These are phyloP conservation scores for Colletotrichum sp. DNA, from an alignment of 2,329 filamentous ascomycete genomes.

Conservation along the genomic window DNA sequence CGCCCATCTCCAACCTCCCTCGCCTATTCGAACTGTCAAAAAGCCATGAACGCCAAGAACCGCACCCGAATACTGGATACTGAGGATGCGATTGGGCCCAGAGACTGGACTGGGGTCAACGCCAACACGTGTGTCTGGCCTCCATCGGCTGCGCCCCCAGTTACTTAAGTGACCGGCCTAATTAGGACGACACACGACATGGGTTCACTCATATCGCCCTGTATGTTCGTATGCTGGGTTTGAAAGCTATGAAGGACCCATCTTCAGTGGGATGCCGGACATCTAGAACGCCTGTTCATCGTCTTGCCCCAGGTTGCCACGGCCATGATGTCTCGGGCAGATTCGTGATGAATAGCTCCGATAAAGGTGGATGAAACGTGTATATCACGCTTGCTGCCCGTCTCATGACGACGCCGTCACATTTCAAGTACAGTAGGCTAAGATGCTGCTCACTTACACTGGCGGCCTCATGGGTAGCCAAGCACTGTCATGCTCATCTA, in stretches of 20 bases:
- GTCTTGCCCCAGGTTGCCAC: not conserved
- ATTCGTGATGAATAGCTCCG: not conserved
- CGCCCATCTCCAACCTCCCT: not conserved
- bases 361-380: not conserved
- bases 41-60: not conserved
- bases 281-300: not conserved
- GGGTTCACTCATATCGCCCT: not conserved
- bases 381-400: not conserved
- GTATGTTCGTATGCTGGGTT: not conserved
- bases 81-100: slow-evolving; percentile 13
- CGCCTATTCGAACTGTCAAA: not conserved
- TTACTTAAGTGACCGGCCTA: not conserved
- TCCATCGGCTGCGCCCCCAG: slow-evolving; percentile 5
- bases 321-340: not conserved
- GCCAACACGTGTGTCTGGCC: not conserved
- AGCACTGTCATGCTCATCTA: not conserved
- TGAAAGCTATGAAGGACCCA: not conserved
- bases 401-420: not conserved
- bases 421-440: not conserved
- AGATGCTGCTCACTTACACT: not conserved
- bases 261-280: not conserved
- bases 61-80: not conserved
- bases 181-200: not conserved
- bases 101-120: not conserved
- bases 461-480: not conserved